Percentiles rank a stretch among this genome's conserved stretches.
Evolutionary conservation across 2,329 filamentous ascomycete genomes (phyloP).

Genomic region (Ceratocystis variospora): DNA sequence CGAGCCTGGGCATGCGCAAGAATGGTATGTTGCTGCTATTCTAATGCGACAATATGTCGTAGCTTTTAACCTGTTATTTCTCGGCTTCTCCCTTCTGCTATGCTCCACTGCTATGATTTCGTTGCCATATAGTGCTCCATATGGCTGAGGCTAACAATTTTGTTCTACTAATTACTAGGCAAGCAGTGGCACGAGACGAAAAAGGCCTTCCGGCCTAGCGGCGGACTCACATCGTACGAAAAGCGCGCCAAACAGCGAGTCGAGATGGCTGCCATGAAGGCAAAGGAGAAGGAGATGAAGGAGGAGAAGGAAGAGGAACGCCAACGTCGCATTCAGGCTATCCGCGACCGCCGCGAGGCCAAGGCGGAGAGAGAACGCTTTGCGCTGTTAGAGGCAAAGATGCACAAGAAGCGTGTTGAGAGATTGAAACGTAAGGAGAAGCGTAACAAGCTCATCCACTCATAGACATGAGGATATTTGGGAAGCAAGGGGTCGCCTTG

Average conservation of each 20-base stretch:
- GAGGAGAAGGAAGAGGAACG: conserved; percentile 86
- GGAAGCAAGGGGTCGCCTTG: background rate
- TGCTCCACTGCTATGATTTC: too few species aligned
- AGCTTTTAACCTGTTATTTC: background rate
- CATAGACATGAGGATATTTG: conserved; percentile 30
- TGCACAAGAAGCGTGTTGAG: conserved; percentile 93
- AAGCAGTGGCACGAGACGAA: conserved; percentile 87
- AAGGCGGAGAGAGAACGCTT: conserved; percentile 92
- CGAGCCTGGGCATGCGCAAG: conserved; percentile 56
- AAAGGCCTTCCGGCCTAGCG: conserved; percentile 69
- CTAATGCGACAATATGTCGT: too few species aligned
- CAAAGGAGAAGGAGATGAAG: conserved; percentile 89
- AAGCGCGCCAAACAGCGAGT: conserved; percentile 59
- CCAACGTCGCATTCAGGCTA: conserved; percentile 64
- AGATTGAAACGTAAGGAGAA: conserved; percentile 90
- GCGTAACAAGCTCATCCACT: conserved; percentile 72
- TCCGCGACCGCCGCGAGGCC: conserved; percentile 71
- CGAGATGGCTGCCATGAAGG: conserved; percentile 63
- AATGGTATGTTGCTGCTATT: conserved; percentile 49
- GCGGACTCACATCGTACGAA: conserved; percentile 65
- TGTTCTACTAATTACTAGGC: conserved; percentile 37
- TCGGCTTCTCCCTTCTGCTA: background rate
- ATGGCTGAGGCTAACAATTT: background rate
- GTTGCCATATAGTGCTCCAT: background rate
- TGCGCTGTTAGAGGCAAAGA: conserved; percentile 89